Conservation (phyloP, 208 protist genomes). For the Acanthamoeba polyphaga region DNA sequence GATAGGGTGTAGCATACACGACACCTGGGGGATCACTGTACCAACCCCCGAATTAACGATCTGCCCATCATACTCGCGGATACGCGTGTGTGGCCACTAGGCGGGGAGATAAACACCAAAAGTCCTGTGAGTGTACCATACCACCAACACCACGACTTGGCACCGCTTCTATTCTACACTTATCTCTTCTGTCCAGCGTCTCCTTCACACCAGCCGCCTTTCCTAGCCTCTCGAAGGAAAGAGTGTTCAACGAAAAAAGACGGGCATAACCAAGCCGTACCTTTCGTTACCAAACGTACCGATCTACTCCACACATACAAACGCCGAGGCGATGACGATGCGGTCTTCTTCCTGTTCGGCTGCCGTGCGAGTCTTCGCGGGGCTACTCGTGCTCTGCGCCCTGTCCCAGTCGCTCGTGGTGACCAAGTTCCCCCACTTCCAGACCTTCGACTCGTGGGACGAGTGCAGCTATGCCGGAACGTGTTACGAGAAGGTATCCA, state of each 20-base stretch:
- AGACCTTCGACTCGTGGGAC: conserved; percentile 58
- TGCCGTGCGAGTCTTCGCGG: background rate
- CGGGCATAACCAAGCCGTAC: background rate
- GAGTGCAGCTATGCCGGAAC: conserved; percentile 34
- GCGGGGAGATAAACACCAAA: too few relatives aligned
- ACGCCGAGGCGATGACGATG: background rate
- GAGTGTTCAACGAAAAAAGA: background rate
- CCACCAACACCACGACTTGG: background rate
- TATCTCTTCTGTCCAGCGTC: background rate
- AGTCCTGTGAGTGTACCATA: too few relatives aligned
- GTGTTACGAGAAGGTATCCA: conserved; percentile 9
- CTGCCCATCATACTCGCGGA: background rate
- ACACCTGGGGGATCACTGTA: too few relatives aligned
- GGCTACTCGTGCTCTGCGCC: background rate
- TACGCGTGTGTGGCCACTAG: too few relatives aligned
- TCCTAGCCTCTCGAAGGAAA: background rate
- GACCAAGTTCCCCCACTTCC: conserved; percentile 56
- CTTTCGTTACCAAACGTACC: too few relatives aligned
- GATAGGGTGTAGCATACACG: background rate
- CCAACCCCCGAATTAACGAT: background rate
- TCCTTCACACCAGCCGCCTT: background rate
- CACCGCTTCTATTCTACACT: background rate
- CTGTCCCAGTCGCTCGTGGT: background rate
- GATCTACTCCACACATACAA: background rate
- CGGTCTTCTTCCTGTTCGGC: background rate